A percentile compares a stretch with the other conserved stretches of the same genome.
These are phyloP conservation scores for Phytophthora rubi DNA, from an alignment of 352 stramenopile species.

Conservation along the genomic window DNA sequence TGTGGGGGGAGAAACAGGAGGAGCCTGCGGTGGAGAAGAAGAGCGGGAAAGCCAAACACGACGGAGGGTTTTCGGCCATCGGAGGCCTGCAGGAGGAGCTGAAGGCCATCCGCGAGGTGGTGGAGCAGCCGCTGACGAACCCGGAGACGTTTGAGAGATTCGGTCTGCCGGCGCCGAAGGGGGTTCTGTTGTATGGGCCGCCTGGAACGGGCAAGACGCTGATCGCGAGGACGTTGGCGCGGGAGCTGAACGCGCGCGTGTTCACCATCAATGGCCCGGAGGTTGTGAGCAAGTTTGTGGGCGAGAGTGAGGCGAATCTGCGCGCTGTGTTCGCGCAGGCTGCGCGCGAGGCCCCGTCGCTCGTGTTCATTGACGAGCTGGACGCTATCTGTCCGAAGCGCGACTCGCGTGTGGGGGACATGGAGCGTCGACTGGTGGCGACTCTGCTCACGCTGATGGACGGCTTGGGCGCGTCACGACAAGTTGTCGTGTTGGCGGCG, in stretches of 20 bases:
- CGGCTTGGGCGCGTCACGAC: conserved; percentile 64
- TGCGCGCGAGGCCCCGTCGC: conserved; percentile 50
- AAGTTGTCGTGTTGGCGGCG: conserved; percentile 77
- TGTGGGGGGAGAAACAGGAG: conserved; percentile 28
- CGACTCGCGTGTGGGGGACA: conserved; percentile 78
- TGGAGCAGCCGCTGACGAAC: conserved; percentile 95
- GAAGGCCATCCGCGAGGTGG: conserved; percentile 94
- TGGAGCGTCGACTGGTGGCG: conserved; percentile 86
- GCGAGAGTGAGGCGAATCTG: conserved; percentile 90
- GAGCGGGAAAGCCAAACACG: conserved; percentile 12
- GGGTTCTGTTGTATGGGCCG: conserved; percentile 95
- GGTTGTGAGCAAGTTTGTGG: conserved; percentile 95
- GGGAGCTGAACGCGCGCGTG: conserved; percentile 92
- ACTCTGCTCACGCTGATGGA: conserved; percentile 93
- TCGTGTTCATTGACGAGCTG: conserved; percentile 92
- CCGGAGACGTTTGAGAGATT: conserved; percentile 94
- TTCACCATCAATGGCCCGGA: conserved; percentile 98
- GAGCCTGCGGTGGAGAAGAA: not conserved
- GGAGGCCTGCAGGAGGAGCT: conserved; percentile 95
- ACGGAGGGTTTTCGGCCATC: conserved; percentile 63
- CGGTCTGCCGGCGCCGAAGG: conserved; percentile 94
- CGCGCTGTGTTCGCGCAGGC: conserved; percentile 71
- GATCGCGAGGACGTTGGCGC: conserved; percentile 93
- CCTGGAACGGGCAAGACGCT: conserved; percentile 97
- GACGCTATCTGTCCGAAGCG: conserved; percentile 91